Evolutionary conservation across 2,329 filamentous ascomycete species (phyloP).

Genomic region (Fusarium protoensiforme): DNA sequence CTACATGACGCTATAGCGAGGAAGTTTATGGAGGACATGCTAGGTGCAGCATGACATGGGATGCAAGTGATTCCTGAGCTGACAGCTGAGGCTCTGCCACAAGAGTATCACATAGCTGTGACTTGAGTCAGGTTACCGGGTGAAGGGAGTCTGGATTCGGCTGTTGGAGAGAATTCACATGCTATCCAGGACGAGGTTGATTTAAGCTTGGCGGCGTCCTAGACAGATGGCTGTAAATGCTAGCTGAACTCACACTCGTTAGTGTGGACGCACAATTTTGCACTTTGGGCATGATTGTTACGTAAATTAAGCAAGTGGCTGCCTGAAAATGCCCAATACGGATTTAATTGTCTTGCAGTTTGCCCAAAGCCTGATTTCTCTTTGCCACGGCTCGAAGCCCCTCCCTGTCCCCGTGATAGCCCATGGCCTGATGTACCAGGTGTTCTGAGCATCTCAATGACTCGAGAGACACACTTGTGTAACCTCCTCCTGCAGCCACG

Average conservation of each 20-base stretch:
- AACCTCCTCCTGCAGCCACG: not conserved
- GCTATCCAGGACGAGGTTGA: not conserved
- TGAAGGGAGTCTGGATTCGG: not conserved
- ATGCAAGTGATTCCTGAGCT: not conserved
- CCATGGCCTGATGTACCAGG: not conserved
- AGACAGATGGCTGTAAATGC: not conserved
- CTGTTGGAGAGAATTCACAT: not conserved
- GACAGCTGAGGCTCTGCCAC: not conserved
- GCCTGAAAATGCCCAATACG: no score
- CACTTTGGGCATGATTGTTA: not conserved
- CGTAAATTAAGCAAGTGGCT: no score
- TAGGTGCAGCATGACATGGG: not conserved
- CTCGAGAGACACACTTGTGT: not conserved
- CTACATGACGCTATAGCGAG: not conserved
- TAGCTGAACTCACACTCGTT: not conserved
- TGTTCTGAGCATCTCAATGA: accelerated
- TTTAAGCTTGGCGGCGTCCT: not conserved
- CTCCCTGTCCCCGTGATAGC: no score
- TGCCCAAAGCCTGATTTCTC: no score
- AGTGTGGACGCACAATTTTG: not conserved
- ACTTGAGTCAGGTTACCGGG: not conserved
- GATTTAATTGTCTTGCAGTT: no score
- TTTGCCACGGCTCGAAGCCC: no score
- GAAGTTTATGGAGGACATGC: not conserved
- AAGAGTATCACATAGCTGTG: not conserved